These are phyloP conservation scores for Debaryomycetaceae sp. DNA, from an alignment of 1,139 yeast genomes.

Conservation along the genomic window DNA sequence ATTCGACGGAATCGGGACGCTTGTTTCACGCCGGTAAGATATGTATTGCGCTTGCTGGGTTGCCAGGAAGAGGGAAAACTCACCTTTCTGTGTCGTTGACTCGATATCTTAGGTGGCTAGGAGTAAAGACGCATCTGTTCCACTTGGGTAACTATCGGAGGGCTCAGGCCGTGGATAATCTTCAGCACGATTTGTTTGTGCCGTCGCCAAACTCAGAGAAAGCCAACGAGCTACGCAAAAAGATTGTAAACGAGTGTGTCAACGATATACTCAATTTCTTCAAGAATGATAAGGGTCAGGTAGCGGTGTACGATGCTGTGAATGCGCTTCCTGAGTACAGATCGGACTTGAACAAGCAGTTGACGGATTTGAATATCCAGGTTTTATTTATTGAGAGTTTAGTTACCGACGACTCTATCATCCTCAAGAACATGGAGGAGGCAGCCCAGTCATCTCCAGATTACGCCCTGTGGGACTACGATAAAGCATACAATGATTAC, in stretches of 20 bases:
- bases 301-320: slow-evolving; percentile 94
- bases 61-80: slow-evolving; percentile 96
- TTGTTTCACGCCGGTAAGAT: slow-evolving; percentile 95
- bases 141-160: slow-evolving; percentile 93
- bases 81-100: slow-evolving; percentile 89
- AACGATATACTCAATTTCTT: slow-evolving; percentile 71
- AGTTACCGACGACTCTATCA: slow-evolving; percentile 68
- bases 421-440: slow-evolving; percentile 69
- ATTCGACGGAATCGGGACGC: slow-evolving; percentile 85
- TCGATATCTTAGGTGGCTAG: slow-evolving; percentile 89
- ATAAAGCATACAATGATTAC: slow-evolving; percentile 60
- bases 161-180: slow-evolving; percentile 46
- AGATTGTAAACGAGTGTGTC: slow-evolving; percentile 62
- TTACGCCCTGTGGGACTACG: slow-evolving; percentile 68
- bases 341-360: slow-evolving; percentile 49
- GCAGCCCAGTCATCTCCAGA: slow-evolving; percentile 91
- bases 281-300: slow-evolving; percentile 76
- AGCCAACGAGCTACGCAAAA: slow-evolving; percentile 54
- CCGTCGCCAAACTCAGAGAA: slow-evolving; percentile 54
- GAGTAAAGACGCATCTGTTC: slow-evolving; percentile 87
- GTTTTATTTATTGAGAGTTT: slow-evolving; percentile 85
- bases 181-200: slow-evolving; percentile 71
- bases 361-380: slow-evolving; percentile 61
- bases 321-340: slow-evolving; percentile 77
- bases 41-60: slow-evolving; percentile 83